phyloP scores from a whole-genome alignment of 2,329 filamentous ascomycete species.

The Claviceps monticola region DNA sequence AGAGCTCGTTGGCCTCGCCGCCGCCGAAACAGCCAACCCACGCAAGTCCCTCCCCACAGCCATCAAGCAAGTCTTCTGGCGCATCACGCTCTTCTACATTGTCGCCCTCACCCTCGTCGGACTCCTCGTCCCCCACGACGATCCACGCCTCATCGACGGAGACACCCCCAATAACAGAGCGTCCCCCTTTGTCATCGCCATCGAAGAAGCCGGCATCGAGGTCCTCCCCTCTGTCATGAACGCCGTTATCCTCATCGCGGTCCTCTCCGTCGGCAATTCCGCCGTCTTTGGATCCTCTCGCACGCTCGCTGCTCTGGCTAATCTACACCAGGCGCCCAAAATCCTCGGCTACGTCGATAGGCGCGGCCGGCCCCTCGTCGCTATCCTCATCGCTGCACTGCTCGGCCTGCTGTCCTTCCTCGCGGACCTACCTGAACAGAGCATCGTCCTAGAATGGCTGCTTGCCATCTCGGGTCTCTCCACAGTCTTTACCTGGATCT shows the following conservation, averaged over 20 bases:
- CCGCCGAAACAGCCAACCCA: constrained; percentile 66
- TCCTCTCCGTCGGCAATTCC: constrained; percentile 83
- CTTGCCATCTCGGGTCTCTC: constrained; percentile 59
- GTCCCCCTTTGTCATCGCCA: constrained; percentile 89
- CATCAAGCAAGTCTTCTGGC: constrained; percentile 91
- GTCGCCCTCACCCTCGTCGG: constrained; percentile 70
- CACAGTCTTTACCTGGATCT: constrained; percentile 66
- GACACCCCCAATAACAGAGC: constrained; percentile 54
- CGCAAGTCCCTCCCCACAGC: constrained; percentile 72
- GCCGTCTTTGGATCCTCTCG: constrained; percentile 84
- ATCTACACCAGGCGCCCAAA: constrained; percentile 69
- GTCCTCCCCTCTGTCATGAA: constrained; percentile 85
- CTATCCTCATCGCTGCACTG: constrained; percentile 52
- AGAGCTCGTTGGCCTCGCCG: constrained; percentile 62
- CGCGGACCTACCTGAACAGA: constrained; percentile 47
- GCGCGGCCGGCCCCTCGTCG: constrained; percentile 62
- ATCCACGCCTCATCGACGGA: constrained; percentile 45
- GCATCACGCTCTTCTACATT: constrained; percentile 82
- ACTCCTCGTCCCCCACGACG: constrained; percentile 62
- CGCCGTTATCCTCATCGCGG: constrained; percentile 81
- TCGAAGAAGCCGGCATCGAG: constrained; percentile 67
- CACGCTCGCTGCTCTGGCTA: constrained; percentile 77
- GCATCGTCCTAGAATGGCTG: constrained; percentile 64
- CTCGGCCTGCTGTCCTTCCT: constrained; percentile 66
- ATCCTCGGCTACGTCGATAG: constrained; percentile 72